Conservation (phyloP, 2,329 filamentous ascomycete genomes). For the Cadophora sp. region DNA sequence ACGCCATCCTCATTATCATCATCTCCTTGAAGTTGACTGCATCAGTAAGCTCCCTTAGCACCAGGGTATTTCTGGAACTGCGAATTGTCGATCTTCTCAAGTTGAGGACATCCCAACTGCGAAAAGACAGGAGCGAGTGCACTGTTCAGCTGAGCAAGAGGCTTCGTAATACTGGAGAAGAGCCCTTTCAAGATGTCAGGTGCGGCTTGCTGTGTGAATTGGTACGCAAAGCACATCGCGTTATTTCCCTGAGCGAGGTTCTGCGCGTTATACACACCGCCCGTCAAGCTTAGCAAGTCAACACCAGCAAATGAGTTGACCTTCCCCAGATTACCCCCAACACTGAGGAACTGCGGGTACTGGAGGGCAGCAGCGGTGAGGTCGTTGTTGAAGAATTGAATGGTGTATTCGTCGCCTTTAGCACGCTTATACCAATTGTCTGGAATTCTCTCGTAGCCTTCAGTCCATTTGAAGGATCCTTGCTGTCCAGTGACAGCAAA, state of each 20-base stretch:
- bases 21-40: not conserved
- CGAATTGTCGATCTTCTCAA: conserved; percentile 32
- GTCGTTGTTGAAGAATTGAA: conserved; percentile 49
- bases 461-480: conserved; percentile 26
- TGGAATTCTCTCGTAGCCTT: conserved; percentile 36
- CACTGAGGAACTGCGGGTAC: conserved; percentile 53
- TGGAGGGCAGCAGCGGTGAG: conserved; percentile 47
- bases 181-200: conserved; percentile 52
- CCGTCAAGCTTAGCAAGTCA: conserved; percentile 51
- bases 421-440: conserved; percentile 40
- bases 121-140: conserved; percentile 40
- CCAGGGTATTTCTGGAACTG: conserved; percentile 40
- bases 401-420: conserved; percentile 49
- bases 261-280: conserved; percentile 52
- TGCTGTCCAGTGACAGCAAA: conserved; percentile 41
- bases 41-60: conserved; percentile 19
- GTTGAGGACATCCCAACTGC: conserved; percentile 34
- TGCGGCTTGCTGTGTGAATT: conserved; percentile 49
- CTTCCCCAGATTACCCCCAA: conserved; percentile 60
- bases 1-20: not conserved
- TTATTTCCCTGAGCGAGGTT: conserved; percentile 56
- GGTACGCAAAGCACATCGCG: conserved; percentile 51
- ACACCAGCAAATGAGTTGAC: conserved; percentile 59
- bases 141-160: conserved; percentile 45
- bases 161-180: conserved; percentile 44